Evolutionary conservation across 768 basidiomycete species (phyloP).

Genomic region (Mycena maculata): DNA sequence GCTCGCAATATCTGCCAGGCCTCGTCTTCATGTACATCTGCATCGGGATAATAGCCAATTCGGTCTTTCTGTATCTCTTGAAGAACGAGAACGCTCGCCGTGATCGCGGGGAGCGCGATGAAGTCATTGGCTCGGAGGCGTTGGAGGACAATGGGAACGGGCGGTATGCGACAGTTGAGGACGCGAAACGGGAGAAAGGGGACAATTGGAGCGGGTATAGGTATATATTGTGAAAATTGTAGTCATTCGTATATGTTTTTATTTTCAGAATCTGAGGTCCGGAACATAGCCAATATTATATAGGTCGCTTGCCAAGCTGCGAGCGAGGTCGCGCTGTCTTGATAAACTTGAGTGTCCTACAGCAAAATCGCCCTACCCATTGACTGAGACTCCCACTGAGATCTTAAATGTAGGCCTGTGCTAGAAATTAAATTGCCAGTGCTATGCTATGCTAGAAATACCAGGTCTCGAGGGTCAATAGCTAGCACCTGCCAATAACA

Average conservation of each 20-base stretch:
- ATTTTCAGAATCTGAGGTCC: too few relatives aligned
- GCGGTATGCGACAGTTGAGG: conserved; percentile 61
- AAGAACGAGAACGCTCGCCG: conserved; percentile 70
- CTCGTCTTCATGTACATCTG: conserved; percentile 77
- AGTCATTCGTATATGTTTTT: background rate
- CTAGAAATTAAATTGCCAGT: too few relatives aligned
- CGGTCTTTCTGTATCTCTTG: conserved; percentile 59
- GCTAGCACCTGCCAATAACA: too few relatives aligned
- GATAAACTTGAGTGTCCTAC: too few relatives aligned
- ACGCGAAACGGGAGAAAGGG: conserved; percentile 70
- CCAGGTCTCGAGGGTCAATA: too few relatives aligned
- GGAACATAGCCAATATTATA: too few relatives aligned
- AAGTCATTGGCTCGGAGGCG: conserved; percentile 70
- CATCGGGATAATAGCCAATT: conserved; percentile 68
- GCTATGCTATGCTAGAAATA: too few relatives aligned
- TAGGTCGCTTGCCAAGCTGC: too few relatives aligned
- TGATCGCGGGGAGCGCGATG: conserved; percentile 76
- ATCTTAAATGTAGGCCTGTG: too few relatives aligned
- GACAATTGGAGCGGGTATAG: conserved; percentile 84
- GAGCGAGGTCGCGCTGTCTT: too few relatives aligned
- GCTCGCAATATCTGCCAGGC: conserved; percentile 41
- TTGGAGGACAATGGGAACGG: conserved; percentile 65
- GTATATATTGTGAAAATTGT: conserved; percentile 63
- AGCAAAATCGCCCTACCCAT: too few relatives aligned
- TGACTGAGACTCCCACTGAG: too few relatives aligned